Conservation (phyloP, 2,329 filamentous ascomycete species). For the Apiospora hydei region DNA sequence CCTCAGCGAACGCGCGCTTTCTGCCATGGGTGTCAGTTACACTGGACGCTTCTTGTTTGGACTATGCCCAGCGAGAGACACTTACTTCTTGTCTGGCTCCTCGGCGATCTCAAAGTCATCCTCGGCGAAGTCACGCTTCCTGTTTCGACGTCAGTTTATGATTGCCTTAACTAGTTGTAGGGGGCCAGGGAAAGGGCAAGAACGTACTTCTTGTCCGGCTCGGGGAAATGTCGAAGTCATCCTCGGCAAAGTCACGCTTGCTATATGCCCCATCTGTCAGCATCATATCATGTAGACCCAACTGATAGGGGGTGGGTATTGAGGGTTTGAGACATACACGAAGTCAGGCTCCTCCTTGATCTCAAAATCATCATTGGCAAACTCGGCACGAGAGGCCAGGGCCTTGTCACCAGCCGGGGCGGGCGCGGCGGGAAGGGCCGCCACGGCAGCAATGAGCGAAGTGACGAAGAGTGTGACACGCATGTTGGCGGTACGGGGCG, state of each 20-base stretch:
- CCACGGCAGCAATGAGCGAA: slow-evolving; percentile 19
- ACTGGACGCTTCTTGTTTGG: background rate
- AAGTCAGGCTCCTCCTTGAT: slow-evolving; percentile 20
- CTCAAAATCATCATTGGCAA: slow-evolving; percentile 19
- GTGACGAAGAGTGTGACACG: slow-evolving; percentile 17
- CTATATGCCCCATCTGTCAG: background rate
- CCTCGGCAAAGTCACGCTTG: slow-evolving; percentile 6
- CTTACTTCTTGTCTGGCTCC: slow-evolving; percentile 19
- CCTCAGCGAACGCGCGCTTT: background rate
- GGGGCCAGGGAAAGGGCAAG: background rate
- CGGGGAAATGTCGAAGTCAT: slow-evolving; percentile 6
- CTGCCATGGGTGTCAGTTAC: background rate
- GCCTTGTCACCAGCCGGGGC: background rate
- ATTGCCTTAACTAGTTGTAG: background rate
- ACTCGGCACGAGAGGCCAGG: background rate
- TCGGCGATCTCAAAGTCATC: background rate
- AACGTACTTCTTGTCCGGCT: slow-evolving; percentile 18
- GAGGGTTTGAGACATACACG: background rate
- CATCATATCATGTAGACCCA: background rate
- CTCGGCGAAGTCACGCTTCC: slow-evolving; percentile 7
- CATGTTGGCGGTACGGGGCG: background rate
- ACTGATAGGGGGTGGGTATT: background rate
- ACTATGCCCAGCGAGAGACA: too few relatives aligned
- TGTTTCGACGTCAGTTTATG: background rate
- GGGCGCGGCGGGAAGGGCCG: slow-evolving; percentile 1